Evolutionary conservation across 352 stramenopile species (phyloP).

Genomic region (Phytopythium ostracodes): DNA sequence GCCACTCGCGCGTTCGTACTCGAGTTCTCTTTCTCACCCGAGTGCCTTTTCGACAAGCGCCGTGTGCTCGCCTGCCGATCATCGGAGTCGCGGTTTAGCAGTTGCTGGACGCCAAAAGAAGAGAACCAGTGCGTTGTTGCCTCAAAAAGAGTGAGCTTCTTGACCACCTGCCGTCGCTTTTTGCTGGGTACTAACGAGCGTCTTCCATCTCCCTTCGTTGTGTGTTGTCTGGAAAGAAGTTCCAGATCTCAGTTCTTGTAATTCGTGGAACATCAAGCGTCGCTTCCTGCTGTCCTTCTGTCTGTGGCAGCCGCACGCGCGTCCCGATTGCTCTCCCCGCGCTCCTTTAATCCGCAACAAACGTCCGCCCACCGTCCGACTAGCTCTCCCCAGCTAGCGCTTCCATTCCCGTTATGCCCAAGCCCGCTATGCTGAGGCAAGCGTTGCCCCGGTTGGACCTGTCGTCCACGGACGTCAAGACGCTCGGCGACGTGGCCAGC

Average conservation of each 20-base stretch:
- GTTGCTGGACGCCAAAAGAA: too few relatives aligned
- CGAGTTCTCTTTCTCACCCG: too few relatives aligned
- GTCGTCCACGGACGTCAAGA: constrained; percentile 23
- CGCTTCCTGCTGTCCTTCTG: neutral
- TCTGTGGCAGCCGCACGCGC: neutral
- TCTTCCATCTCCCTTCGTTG: too few relatives aligned
- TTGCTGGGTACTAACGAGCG: too few relatives aligned
- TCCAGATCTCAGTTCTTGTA: constrained; percentile 3
- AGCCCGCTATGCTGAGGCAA: constrained; percentile 28
- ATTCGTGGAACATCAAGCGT: neutral
- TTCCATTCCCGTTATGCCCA: constrained; percentile 19
- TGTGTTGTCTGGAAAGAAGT: neutral
- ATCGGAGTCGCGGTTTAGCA: too few relatives aligned
- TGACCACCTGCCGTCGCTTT: too few relatives aligned
- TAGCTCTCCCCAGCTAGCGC: neutral
- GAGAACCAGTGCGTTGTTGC: too few relatives aligned
- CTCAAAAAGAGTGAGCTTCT: too few relatives aligned
- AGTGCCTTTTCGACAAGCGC: too few relatives aligned
- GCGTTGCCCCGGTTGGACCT: constrained; percentile 32
- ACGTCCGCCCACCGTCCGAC: neutral
- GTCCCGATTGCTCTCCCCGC: neutral
- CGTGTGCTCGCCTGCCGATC: too few relatives aligned
- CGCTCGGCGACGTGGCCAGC: constrained; percentile 29
- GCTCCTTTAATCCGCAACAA: neutral
- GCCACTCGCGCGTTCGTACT: neutral